Percentiles rank a stretch among this genome's conserved stretches.
Conservation (phyloP, 164 flowering plant species). For the Nelumbo lutea region DNA sequence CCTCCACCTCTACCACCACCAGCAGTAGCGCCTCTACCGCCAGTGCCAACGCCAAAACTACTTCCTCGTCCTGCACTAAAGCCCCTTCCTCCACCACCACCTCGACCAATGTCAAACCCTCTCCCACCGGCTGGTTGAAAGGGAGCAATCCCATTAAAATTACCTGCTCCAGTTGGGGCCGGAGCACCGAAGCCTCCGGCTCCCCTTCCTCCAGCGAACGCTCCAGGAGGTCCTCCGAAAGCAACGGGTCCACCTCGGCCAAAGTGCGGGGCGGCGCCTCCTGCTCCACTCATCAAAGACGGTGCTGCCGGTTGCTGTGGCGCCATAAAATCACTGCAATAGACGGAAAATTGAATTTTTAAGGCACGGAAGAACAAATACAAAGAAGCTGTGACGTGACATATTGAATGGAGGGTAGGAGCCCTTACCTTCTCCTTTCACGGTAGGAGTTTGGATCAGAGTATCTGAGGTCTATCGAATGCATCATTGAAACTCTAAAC, state of each 20-base stretch:
- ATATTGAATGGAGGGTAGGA: neutral
- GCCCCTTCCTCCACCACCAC: slow-evolving; percentile 23
- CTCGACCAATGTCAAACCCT: slow-evolving; percentile 31
- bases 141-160: slow-evolving; percentile 19
- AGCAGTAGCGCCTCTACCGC: too few species aligned
- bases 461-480: slow-evolving; percentile 48
- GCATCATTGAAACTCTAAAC: slow-evolving; percentile 19
- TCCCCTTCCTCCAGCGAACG: slow-evolving; percentile 17
- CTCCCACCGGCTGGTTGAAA: slow-evolving; percentile 34
- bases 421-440: slow-evolving; percentile 56
- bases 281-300: slow-evolving; percentile 19
- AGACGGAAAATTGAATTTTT: neutral
- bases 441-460: slow-evolving; percentile 71
- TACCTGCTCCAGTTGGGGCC: neutral
- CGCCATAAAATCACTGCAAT: slow-evolving; percentile 39
- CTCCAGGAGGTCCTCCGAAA: slow-evolving; percentile 29
- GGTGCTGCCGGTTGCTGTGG: slow-evolving; percentile 25
- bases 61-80: slow-evolving; percentile 13
- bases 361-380: neutral
- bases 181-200: slow-evolving; percentile 12
- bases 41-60: neutral
- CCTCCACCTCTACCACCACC: slow-evolving; percentile 6
- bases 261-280: slow-evolving; percentile 17
- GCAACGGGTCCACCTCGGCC: slow-evolving; percentile 35
- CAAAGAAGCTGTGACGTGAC: neutral